These are phyloP conservation scores for Pleoardoris graminearum DNA, from an alignment of 2,329 filamentous ascomycete species.

Conservation along the genomic window DNA sequence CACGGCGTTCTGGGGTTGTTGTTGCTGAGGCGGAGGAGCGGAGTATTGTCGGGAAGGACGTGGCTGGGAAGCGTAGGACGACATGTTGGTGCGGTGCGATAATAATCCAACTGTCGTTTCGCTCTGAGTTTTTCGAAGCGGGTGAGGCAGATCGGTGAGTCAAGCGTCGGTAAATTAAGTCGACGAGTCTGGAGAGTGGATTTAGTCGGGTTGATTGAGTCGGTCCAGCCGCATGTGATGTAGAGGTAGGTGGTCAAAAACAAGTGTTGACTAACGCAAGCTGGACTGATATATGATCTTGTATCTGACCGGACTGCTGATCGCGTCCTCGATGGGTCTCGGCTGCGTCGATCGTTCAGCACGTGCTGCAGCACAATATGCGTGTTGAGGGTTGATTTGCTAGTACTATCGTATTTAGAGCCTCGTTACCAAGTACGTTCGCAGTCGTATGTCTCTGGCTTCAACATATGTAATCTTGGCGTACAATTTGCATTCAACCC, in stretches of 20 bases:
- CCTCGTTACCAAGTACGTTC: not conserved
- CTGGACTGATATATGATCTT: conserved; percentile 1
- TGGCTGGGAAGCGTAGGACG: not conserved
- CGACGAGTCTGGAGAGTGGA: too few species aligned
- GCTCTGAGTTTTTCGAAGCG: too few species aligned
- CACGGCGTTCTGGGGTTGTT: not conserved
- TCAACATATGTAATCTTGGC: not conserved
- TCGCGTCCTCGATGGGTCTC: not conserved
- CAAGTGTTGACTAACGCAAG: not conserved
- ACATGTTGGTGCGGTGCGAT: not conserved
- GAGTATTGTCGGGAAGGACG: not conserved
- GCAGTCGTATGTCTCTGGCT: not conserved
- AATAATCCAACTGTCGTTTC: too few species aligned
- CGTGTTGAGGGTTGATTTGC: not conserved
- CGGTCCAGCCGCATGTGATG: too few species aligned
- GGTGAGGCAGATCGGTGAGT: too few species aligned
- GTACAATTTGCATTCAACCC: not conserved
- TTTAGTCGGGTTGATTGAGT: too few species aligned
- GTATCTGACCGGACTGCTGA: not conserved
- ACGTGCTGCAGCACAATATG: not conserved
- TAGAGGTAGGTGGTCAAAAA: not conserved
- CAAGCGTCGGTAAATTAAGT: too few species aligned
- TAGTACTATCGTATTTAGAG: not conserved
- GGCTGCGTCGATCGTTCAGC: not conserved
- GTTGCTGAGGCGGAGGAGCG: not conserved